A percentile compares a stretch with the other conserved stretches of the same genome.
Evolutionary conservation across 441 rosid genomes (phyloP).

Genomic region (Mallotus repandus): DNA sequence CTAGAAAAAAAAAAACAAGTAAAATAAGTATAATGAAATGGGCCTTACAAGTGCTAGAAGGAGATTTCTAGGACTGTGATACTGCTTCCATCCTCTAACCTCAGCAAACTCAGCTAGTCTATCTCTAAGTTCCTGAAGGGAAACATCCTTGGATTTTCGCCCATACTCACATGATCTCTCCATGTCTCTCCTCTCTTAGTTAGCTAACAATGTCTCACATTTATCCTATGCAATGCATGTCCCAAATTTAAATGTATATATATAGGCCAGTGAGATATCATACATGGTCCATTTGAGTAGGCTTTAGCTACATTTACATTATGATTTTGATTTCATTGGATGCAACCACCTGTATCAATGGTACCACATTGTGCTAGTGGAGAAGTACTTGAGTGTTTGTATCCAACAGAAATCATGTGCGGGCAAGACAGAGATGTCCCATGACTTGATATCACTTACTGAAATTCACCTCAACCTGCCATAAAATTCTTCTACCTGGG

Average conservation of each 20-base stretch:
- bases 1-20: too few species aligned
- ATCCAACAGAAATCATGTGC: conserved; percentile 30
- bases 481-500: background rate
- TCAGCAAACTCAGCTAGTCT: conserved; percentile 48
- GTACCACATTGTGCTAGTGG: conserved; percentile 20
- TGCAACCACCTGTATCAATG: too few species aligned
- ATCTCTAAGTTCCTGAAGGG: conserved; percentile 44
- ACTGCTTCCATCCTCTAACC: conserved; percentile 52
- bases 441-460: conserved; percentile 33
- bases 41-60: conserved; percentile 46
- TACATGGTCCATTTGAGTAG: background rate
- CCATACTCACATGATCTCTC: conserved; percentile 28
- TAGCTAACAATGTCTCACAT: background rate
- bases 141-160: conserved; percentile 39
- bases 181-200: conserved; percentile 10
- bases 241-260: conserved; percentile 29
- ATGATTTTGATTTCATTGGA: background rate
- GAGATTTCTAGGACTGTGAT: conserved; percentile 57
- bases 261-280: background rate
- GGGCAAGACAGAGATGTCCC: conserved; percentile 24
- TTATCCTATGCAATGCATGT: conserved; percentile 11
- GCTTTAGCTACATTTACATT: background rate
- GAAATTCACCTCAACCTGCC: conserved; percentile 6
- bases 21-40: too few species aligned
- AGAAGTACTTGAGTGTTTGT: conserved; percentile 16